phyloP scores from a whole-genome alignment of 148 eudicot genomes.

The Bassia scoparia region DNA sequence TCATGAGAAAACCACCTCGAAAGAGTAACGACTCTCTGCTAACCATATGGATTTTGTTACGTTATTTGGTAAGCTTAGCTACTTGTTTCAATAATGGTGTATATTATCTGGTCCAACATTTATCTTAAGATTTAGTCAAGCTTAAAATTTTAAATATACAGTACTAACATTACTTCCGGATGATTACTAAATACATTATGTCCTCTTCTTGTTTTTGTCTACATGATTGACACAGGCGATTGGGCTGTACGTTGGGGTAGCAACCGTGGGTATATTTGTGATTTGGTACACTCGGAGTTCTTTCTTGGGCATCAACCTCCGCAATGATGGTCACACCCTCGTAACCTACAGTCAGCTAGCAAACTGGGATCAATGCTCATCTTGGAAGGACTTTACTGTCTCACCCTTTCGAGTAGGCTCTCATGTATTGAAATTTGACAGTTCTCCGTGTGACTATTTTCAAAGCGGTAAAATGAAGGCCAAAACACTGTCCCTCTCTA shows the following conservation, averaged over 20 bases:
- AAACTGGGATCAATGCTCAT: constrained; percentile 62
- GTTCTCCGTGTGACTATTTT: constrained; percentile 61
- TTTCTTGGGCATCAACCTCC: constrained; percentile 59
- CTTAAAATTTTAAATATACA: too few relatives aligned
- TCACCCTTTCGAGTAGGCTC: constrained; percentile 56
- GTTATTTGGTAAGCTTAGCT: constrained; percentile 55
- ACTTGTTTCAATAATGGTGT: background rate
- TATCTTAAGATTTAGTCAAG: background rate
- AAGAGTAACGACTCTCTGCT: constrained; percentile 77
- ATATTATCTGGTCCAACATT: background rate
- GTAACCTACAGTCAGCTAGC: constrained; percentile 60
- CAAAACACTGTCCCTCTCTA: constrained; percentile 64
- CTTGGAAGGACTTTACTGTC: constrained; percentile 52
- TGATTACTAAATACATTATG: too few relatives aligned
- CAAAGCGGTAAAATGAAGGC: constrained; percentile 62
- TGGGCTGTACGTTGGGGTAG: constrained; percentile 67
- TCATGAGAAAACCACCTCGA: constrained; percentile 82
- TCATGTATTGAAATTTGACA: constrained; percentile 41
- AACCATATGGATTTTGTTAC: constrained; percentile 73
- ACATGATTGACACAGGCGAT: constrained; percentile 57
- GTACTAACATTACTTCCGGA: too few relatives aligned
- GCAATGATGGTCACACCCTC: constrained; percentile 59
- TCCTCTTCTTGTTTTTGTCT: background rate
- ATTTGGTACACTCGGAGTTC: constrained; percentile 65
- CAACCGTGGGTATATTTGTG: constrained; percentile 61